A percentile compares a stretch with the other conserved stretches of the same genome.
These are phyloP conservation scores for Cladosporium sp. DNA, from an alignment of 2,329 filamentous ascomycete genomes.

Conservation along the genomic window DNA sequence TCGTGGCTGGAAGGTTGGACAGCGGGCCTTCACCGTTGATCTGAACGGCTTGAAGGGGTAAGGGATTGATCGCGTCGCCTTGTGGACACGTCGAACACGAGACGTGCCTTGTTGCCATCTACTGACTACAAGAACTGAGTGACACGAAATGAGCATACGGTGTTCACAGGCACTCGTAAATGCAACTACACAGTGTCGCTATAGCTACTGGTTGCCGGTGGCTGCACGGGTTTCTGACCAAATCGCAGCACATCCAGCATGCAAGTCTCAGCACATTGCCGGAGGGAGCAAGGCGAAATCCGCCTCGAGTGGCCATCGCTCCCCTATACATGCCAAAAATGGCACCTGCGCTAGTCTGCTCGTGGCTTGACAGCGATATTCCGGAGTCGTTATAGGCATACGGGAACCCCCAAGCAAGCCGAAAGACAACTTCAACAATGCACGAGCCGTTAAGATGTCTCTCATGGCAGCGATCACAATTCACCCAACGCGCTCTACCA, in stretches of 20 bases:
- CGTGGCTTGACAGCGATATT: neutral
- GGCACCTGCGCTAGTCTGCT: conserved; percentile 6
- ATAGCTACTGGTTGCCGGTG: conserved; percentile 6
- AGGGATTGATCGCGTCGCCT: conserved; percentile 8
- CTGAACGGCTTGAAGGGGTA: neutral
- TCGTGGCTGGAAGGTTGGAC: conserved; percentile 1
- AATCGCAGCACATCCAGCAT: neutral
- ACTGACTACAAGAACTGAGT: neutral
- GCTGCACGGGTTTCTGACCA: neutral
- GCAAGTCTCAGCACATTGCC: conserved; percentile 5
- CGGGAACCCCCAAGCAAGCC: neutral
- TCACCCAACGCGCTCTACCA: conserved; percentile 4
- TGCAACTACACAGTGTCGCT: neutral
- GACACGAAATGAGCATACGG: neutral
- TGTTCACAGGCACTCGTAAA: neutral
- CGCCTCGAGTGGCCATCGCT: neutral
- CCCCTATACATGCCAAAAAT: conserved; percentile 3
- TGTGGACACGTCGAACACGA: neutral
- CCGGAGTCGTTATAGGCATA: neutral
- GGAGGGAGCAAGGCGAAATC: neutral
- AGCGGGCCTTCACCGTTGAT: conserved; percentile 5
- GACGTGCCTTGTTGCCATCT: neutral
- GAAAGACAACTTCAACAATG: neutral
- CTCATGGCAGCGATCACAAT: conserved; percentile 9
- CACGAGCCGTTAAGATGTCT: conserved; percentile 13